phyloP scores from a whole-genome alignment of 495 filamentous ascomycete species.

The Penicillium flavigenum region DNA sequence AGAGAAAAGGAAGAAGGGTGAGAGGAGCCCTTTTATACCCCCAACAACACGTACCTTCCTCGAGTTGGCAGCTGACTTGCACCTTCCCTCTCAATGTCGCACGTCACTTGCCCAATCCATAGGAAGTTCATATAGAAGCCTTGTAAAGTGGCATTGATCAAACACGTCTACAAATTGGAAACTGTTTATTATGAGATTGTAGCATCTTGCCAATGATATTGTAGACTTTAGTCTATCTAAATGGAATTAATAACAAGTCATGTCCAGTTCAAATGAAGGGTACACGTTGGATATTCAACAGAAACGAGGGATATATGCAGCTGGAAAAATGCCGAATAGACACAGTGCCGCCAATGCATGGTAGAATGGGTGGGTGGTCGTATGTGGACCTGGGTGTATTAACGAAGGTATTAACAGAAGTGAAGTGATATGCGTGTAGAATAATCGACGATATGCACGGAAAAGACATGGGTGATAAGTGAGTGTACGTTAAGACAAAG shows the following conservation, averaged over 20 bases:
- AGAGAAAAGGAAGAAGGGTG: background rate
- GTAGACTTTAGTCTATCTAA: background rate
- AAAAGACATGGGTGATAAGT: background rate
- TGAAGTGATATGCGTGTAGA: slow-evolving; percentile 7
- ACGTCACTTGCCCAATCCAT: background rate
- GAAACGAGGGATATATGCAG: slow-evolving; percentile 17
- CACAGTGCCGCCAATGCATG: slow-evolving; percentile 1
- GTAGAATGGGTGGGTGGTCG: slow-evolving; percentile 3
- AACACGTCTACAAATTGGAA: background rate
- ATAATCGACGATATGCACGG: slow-evolving; percentile 3
- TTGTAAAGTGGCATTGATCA: background rate
- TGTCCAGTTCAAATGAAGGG: background rate
- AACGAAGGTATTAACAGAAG: slow-evolving; percentile 16
- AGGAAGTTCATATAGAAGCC: too few species aligned
- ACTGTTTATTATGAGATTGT: background rate
- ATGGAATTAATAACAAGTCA: background rate
- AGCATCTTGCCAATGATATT: slow-evolving; percentile 3
- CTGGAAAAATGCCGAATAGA: slow-evolving; percentile 4
- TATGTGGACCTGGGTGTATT: slow-evolving; percentile 11
- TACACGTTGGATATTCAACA: background rate
- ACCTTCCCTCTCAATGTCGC: background rate
- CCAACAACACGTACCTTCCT: background rate
- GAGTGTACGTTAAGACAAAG: slow-evolving; percentile 5
- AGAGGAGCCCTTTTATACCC: background rate
- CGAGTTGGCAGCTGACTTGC: background rate